Conservation (phyloP, 441 rosid genomes). For the Corymbia calophylla region DNA sequence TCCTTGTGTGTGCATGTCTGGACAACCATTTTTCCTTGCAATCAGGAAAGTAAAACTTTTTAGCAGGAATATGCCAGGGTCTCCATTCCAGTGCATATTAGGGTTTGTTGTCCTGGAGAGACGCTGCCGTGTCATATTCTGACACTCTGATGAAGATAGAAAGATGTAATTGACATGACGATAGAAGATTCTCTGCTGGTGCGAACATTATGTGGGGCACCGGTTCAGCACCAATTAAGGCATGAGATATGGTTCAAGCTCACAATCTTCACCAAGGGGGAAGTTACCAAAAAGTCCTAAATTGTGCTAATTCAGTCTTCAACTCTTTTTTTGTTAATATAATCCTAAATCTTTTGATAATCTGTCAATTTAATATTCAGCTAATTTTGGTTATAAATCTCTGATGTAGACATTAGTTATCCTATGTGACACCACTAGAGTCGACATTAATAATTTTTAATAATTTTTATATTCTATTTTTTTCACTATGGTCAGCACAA, state of each 20-base stretch:
- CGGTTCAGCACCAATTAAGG: background rate
- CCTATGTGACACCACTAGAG: accelerated
- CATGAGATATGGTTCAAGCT: background rate
- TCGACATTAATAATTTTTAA: no score
- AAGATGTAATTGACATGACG: background rate
- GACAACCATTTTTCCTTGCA: background rate
- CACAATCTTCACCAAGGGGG: background rate
- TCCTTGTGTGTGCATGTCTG: background rate
- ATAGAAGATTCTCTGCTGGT: background rate
- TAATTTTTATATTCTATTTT: no score
- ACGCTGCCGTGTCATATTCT: background rate
- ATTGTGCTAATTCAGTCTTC: no score
- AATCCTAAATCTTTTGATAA: no score
- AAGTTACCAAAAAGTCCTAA: no score
- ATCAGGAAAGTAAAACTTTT: background rate
- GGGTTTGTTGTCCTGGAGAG: background rate
- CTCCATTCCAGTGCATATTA: background rate
- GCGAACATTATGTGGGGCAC: background rate
- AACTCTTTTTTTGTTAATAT: no score
- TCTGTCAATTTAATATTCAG: no score
- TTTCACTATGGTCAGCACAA: no score
- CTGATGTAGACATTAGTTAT: accelerated
- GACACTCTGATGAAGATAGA: background rate
- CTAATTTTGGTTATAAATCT: no score
- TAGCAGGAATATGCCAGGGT: background rate